Evolutionary conservation across 345 rosid species (phyloP).

Genomic region (Murraya koenigii): DNA sequence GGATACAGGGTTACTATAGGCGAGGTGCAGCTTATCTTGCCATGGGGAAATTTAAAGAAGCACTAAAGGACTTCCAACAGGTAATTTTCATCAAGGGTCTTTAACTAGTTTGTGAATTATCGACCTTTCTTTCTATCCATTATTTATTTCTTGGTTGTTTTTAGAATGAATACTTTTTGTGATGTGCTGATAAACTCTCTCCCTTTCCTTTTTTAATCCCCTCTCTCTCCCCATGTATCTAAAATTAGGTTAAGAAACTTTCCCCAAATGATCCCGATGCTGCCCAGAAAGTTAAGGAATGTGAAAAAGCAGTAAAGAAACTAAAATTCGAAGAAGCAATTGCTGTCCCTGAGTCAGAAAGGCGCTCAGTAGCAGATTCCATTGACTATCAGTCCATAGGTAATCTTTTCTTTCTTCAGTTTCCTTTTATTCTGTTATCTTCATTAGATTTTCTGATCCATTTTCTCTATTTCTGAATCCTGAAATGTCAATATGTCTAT

Average conservation of each 20-base stretch:
- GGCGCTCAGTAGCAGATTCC: conserved; percentile 77
- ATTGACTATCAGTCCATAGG: conserved; percentile 83
- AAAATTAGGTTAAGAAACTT: conserved; percentile 72
- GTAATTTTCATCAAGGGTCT: conserved; percentile 28
- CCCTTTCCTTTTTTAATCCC: background rate
- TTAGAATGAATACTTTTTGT: background rate
- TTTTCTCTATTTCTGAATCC: background rate
- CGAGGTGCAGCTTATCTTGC: conserved; percentile 97
- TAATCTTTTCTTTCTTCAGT: conserved; percentile 23
- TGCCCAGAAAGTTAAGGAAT: conserved; percentile 77
- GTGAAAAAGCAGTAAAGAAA: conserved; percentile 94
- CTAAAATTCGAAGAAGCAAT: conserved; percentile 97
- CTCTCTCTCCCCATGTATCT: conserved; percentile 4
- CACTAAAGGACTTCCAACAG: conserved; percentile 96
- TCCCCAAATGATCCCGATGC: conserved; percentile 97
- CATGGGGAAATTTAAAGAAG: conserved; percentile 96
- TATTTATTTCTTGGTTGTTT: background rate
- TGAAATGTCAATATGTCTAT: background rate
- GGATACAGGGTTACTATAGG: conserved; percentile 81
- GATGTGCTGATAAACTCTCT: background rate
- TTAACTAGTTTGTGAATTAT: background rate
- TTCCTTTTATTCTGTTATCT: background rate
- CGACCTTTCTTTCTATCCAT: background rate
- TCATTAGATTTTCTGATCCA: conserved; percentile 12
- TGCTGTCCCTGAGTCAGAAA: conserved; percentile 68